Evolutionary conservation across 2,329 filamentous ascomycete genomes (phyloP), one percentile per base, ranked within the genome.

Genomic region (Fusarium circinatum): DNA sequence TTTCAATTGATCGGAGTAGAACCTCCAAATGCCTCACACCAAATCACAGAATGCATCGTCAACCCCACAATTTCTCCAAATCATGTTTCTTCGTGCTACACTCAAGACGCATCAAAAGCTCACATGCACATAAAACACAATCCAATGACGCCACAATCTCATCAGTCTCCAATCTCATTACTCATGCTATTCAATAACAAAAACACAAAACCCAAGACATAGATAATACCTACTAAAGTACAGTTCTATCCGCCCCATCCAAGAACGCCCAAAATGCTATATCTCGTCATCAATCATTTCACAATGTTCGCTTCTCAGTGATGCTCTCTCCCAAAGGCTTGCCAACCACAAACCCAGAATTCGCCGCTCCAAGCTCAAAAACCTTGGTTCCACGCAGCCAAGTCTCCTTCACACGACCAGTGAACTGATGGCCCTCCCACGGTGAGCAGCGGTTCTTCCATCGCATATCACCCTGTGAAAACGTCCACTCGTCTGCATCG

Each of bases 381-480:
- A 98, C 88, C 80, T 89, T 91, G 73, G 85, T 85, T 0, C 95
- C 95, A 12, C 95, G 87, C 70, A 98, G 79, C 93, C 94, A 98
- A 13, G 95, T 98, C 87, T 97, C 94, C 66, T 85, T 86, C 17
- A 98, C 95, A 67, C 94, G 89, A 3, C 95, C 95, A 52, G 87
- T 89, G 78, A 98, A 91, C 38, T 85, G 87, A 82, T 92, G 93
- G 26, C 94, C 94, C 81, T 98, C 93, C 87, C 97, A 98, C 1
- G 95, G 95, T 64, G 92, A 95, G 85, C 94, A 95, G 79, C 94
- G 94, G 83, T 98, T 98, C 83, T 94, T 92, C 89, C 97, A 99
- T 75, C 96, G 89, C 95, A 99, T 97, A 56, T 94, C 94, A 70
- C 89, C 91, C 24, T 89, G 86, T 65, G 89, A 84, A 59, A 97